Conservation (phyloP, 257 asterid genomes). For the Apocynum venetum region DNA sequence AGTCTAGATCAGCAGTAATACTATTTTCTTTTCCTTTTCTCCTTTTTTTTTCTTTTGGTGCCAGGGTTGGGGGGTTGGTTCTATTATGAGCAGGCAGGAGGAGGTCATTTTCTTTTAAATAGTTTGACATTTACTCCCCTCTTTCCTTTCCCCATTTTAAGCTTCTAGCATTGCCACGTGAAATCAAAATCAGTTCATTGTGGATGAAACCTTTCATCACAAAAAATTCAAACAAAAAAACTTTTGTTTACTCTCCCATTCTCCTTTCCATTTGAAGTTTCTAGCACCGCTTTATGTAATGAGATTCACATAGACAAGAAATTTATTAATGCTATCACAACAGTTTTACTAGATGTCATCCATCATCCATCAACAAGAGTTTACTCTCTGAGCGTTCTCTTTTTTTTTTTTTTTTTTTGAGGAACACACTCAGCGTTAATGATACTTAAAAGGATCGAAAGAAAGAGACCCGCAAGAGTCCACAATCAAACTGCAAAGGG, state of each 20-base stretch:
- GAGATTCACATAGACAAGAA: background rate
- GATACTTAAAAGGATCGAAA: background rate
- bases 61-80: background rate
- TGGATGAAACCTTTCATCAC: background rate
- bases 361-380: background rate
- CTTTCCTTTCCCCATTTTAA: background rate
- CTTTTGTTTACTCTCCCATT: background rate
- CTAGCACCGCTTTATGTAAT: background rate
- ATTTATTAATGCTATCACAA: background rate
- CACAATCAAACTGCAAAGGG: slow-evolving; percentile 1
- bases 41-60: background rate
- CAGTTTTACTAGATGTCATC: background rate
- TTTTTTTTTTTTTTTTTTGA: no score
- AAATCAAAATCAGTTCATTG: background rate
- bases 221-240: background rate
- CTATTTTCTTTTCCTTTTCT: background rate
- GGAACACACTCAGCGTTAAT: background rate
- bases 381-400: background rate
- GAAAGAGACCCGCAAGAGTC: background rate
- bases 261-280: background rate
- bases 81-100: background rate
- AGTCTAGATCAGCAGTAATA: background rate
- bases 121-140: background rate
- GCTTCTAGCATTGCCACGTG: background rate
- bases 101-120: background rate